Conservation (phyloP, 495 filamentous ascomycete species). For the Wilcoxina mikolae region DNA sequence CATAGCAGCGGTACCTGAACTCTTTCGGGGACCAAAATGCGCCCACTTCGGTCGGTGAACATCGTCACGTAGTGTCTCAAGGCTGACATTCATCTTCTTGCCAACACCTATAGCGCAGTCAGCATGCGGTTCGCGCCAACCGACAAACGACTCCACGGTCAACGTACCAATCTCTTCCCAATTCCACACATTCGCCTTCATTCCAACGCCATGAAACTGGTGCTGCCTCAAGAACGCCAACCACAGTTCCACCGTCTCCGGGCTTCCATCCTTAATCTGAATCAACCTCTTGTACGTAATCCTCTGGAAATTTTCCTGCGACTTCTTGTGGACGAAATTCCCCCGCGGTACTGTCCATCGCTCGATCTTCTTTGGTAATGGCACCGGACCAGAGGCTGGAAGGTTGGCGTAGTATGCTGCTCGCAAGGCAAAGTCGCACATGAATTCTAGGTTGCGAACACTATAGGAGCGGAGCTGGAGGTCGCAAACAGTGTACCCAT, state of each 20-base stretch:
- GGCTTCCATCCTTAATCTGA: slow-evolving; percentile 84
- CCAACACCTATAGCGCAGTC: slow-evolving; percentile 40
- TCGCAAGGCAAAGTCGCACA: slow-evolving; percentile 84
- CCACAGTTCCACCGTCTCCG: slow-evolving; percentile 79
- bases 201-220: slow-evolving; percentile 83
- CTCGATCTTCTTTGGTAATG: slow-evolving; percentile 72
- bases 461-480: slow-evolving; percentile 87
- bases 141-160: background rate
- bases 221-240: slow-evolving; percentile 80
- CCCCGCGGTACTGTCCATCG: slow-evolving; percentile 86
- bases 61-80: slow-evolving; percentile 42
- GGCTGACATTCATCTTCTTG: slow-evolving; percentile 48
- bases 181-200: slow-evolving; percentile 97
- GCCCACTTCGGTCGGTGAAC: slow-evolving; percentile 47
- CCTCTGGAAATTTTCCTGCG: slow-evolving; percentile 92
- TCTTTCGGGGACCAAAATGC: slow-evolving; percentile 46
- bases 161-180: slow-evolving; percentile 54
- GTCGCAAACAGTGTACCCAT: slow-evolving; percentile 72
- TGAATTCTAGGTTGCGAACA: slow-evolving; percentile 82
- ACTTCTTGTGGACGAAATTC: slow-evolving; percentile 91
- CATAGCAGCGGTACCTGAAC: slow-evolving; percentile 28
- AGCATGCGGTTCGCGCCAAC: background rate
- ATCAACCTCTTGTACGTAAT: slow-evolving; percentile 74
- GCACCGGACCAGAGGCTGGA: slow-evolving; percentile 71
- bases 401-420: slow-evolving; percentile 88